Evolutionary conservation across 495 filamentous ascomycete species (phyloP).

Genomic region (Daldinia grandis): DNA sequence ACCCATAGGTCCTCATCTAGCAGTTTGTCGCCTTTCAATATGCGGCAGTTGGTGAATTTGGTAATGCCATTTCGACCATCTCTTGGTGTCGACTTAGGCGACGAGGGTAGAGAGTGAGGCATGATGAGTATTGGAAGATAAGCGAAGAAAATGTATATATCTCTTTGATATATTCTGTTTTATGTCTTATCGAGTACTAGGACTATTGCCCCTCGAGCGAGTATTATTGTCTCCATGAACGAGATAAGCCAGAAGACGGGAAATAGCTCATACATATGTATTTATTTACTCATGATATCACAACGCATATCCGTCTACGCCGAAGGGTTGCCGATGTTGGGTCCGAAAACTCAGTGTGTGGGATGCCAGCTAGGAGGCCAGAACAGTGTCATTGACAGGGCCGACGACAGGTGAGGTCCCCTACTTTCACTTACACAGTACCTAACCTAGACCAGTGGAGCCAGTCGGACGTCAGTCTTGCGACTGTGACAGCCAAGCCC

Average conservation of each 20-base stretch:
- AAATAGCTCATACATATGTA: conserved; percentile 37
- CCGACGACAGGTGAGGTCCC: conserved; percentile 29
- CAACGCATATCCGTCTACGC: conserved; percentile 28
- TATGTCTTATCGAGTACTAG: conserved; percentile 47
- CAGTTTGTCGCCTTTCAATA: conserved; percentile 68
- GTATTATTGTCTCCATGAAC: conserved; percentile 43
- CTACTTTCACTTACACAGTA: conserved; percentile 1
- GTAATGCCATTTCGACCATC: conserved; percentile 64
- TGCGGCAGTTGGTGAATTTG: conserved; percentile 83
- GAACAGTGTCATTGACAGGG: conserved; percentile 23
- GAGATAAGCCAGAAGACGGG: conserved; percentile 27
- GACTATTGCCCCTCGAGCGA: conserved; percentile 38
- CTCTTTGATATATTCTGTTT: conserved; percentile 2
- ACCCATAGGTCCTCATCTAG: conserved; percentile 82
- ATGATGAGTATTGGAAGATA: conserved; percentile 22
- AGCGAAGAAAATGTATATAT: conserved; percentile 4
- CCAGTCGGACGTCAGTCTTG: conserved; percentile 36
- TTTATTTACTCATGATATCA: conserved; percentile 42
- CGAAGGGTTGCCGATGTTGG: conserved; percentile 29
- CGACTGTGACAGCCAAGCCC: conserved; percentile 38
- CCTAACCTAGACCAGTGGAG: conserved; percentile 31
- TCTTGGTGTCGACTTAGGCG: conserved; percentile 43
- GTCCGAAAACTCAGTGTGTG: conserved; percentile 24
- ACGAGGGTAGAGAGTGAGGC: conserved; percentile 48
- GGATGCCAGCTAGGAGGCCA: conserved; percentile 7